Evolutionary conservation across 768 basidiomycete genomes (phyloP), one percentile per base, ranked within the genome.

Genomic region (Pleurotus pulmonarius): DNA sequence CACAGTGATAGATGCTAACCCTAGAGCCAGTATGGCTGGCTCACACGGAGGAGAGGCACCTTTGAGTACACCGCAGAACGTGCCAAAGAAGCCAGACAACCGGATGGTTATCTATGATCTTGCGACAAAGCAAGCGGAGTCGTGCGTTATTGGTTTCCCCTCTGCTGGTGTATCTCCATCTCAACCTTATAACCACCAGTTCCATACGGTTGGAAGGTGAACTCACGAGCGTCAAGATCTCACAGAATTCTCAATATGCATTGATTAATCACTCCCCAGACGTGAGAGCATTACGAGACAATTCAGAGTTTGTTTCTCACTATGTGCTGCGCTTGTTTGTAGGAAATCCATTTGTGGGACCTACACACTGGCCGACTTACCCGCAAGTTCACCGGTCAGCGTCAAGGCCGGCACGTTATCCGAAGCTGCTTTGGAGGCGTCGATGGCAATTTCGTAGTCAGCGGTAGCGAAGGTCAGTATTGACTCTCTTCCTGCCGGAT

Each of bases 271-370:
- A 90, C 65, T 82, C 90, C 39, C 92, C 92, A 5, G 87, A 94
- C 72, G 93, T 92, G 68, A 80, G 86, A 70, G 57, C 57, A 45
- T 49, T 20, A 56, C 9, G 34, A 34, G 40, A 51, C 57, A 58
- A 51, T 49, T 24, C 54, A 46, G 20, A 45, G 51, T 45, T 40
- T 55, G 56, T 61, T 57, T 56, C 24, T 57, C 45, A 48, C 49
- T 56, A 59, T 49, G 49, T 64, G 25, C 63, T 58, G 56, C 61
- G 52, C 58, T 11, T 15, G 20, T 61, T 60, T 57, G 40, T 65
- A 98, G 95, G 95, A 97, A 70, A 83, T 98, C 43, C 88, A 92
- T 61, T 72, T 97, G 59, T 92, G 92, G 87, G 87, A 93, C 66
- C 78, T 98, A 53, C 75, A 81, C 24, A 78, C 83, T 24, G 83